Percentiles rank a stretch among this genome's conserved stretches.
phyloP scores from a whole-genome alignment of 495 filamentous ascomycete species.

The Neurospora sp. region DNA sequence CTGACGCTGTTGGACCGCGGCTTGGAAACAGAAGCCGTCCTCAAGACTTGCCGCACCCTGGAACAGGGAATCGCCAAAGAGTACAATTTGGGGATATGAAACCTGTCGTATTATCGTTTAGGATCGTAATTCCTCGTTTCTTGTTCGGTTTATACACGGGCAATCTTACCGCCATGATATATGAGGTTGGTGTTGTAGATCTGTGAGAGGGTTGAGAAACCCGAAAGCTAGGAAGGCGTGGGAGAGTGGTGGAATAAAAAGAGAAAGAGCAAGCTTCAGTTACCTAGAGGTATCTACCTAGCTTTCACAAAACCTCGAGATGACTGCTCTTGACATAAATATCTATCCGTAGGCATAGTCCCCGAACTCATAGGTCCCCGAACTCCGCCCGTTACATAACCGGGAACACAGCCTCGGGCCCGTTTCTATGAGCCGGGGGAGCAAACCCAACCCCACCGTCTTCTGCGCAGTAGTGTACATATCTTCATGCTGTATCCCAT shows the following conservation, averaged over 20 bases:
- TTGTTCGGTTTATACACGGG: not conserved
- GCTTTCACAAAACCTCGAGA: not conserved
- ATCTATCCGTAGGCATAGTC: not conserved
- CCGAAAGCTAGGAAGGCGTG: not conserved
- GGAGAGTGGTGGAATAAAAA: not conserved
- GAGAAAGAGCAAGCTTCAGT: not conserved
- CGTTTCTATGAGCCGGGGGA: not conserved
- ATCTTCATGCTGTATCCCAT: not conserved
- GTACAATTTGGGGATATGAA: slow-evolving; percentile 54
- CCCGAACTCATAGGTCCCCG: not conserved
- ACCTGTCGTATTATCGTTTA: slow-evolving; percentile 8
- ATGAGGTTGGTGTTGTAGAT: not conserved
- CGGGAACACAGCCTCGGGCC: not conserved
- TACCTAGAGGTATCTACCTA: not conserved
- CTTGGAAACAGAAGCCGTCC: slow-evolving; percentile 59
- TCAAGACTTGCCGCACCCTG: slow-evolving; percentile 48
- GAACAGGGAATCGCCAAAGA: slow-evolving; percentile 77
- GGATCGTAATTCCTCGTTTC: not conserved
- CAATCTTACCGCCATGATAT: not conserved
- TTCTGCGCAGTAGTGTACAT: not conserved
- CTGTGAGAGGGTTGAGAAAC: not conserved
- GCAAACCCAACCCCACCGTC: not conserved
- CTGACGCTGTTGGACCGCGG: slow-evolving; percentile 61
- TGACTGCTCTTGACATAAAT: not conserved
- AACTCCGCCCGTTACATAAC: not conserved